These are phyloP conservation scores for Sphaerulina populicola DNA, from an alignment of 2,329 filamentous ascomycete species.

Conservation along the genomic window DNA sequence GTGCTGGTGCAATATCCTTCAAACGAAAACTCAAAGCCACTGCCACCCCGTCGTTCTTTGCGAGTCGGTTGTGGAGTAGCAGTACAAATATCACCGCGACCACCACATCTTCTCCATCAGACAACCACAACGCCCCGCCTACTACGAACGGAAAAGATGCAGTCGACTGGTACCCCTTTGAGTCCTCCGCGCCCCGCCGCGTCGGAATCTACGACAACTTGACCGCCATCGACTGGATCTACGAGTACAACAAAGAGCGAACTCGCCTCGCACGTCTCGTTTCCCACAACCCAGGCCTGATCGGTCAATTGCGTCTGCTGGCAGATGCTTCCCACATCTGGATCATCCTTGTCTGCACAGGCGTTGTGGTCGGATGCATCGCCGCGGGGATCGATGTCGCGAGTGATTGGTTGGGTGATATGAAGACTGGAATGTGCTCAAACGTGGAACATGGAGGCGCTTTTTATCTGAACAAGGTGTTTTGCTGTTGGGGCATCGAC, in stretches of 20 bases:
- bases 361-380: constrained; percentile 71
- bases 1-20: constrained; percentile 51
- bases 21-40: constrained; percentile 56
- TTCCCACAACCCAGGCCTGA: constrained; percentile 58
- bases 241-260: constrained; percentile 93
- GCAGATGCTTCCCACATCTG: constrained; percentile 85
- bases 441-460: constrained; percentile 63
- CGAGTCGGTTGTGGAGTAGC: constrained; percentile 39
- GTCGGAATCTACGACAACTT: constrained; percentile 85
- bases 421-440: constrained; percentile 83
- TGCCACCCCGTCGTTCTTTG: constrained; percentile 32
- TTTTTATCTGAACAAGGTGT: constrained; percentile 84
- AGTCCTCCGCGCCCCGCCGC: constrained; percentile 69
- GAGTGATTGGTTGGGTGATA: constrained; percentile 85
- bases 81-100: constrained; percentile 28
- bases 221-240: constrained; percentile 99
- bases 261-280: constrained; percentile 73
- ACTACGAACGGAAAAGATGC: constrained; percentile 39
- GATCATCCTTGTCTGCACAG: constrained; percentile 78
- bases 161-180: constrained; percentile 70
- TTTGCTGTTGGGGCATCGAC: constrained; percentile 90
- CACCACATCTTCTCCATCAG: constrained; percentile 36
- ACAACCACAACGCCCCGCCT: constrained; percentile 32
- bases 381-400: constrained; percentile 84
- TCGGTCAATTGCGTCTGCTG: constrained; percentile 64